Percentiles rank a stretch among this genome's conserved stretches.
phyloP scores from a whole-genome alignment of 2,329 filamentous ascomycete species.

The Fusarium sp. region DNA sequence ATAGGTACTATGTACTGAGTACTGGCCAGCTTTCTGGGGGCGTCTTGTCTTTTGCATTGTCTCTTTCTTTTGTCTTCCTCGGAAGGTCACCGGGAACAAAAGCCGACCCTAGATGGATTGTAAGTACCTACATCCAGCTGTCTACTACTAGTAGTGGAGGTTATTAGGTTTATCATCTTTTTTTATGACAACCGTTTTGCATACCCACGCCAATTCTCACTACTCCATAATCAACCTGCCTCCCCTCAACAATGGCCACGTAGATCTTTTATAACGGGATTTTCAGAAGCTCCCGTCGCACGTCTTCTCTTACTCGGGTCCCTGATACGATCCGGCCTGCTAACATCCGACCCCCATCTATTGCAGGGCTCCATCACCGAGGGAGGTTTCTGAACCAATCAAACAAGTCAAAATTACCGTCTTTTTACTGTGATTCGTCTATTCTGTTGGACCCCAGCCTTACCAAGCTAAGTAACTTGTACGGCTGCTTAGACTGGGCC shows the following conservation, averaged over 20 bases:
- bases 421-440: conserved; percentile 45
- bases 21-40: conserved; percentile 1
- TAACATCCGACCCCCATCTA: conserved; percentile 45
- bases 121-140: background rate
- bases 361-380: conserved; percentile 2
- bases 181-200: background rate
- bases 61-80: conserved; percentile 16
- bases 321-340: conserved; percentile 45
- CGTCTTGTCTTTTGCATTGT: conserved; percentile 10
- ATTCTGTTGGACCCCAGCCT: conserved; percentile 12
- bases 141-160: background rate
- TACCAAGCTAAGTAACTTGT: conserved; percentile 25
- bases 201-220: background rate
- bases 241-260: conserved; percentile 21
- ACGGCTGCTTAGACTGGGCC: conserved; percentile 7
- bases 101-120: background rate
- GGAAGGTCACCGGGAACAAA: conserved; percentile 25
- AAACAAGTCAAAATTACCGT: conserved; percentile 48
- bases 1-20: conserved; percentile 21
- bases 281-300: conserved; percentile 3
- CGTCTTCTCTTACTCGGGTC: conserved; percentile 7
- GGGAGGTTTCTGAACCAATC: conserved; percentile 44
- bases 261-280: conserved; percentile 4
- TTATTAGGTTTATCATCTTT: background rate
- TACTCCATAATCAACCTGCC: background rate